Conservation (phyloP, 1,284 basidiomycete species). For the Meripilus lineatus region DNA sequence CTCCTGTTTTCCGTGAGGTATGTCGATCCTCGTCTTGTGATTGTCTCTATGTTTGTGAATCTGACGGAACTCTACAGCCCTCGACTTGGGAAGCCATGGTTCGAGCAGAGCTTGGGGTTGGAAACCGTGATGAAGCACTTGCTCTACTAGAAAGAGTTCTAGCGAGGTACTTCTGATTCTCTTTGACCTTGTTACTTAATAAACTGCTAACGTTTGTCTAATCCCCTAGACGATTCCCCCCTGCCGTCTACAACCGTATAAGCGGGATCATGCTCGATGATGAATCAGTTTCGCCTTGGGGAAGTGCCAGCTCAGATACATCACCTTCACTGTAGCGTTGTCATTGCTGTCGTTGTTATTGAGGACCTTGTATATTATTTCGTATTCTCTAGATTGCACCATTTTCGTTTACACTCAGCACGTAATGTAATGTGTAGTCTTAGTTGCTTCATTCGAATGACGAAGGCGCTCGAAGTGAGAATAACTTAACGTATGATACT, state of each 20-base stretch:
- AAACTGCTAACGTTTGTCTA: slow-evolving; percentile 6
- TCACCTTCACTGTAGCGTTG: too few species aligned
- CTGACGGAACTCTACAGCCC: slow-evolving; percentile 40
- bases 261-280: slow-evolving; percentile 36
- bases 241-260: slow-evolving; percentile 38
- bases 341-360: too few species aligned
- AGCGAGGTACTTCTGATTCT: slow-evolving; percentile 48
- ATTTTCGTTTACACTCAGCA: too few species aligned
- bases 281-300: slow-evolving; percentile 12
- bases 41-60: slow-evolving; percentile 3
- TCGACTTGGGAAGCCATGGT: slow-evolving; percentile 96
- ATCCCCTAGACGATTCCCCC: slow-evolving; percentile 68
- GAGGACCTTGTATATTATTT: too few species aligned
- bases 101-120: slow-evolving; percentile 80
- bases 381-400: too few species aligned
- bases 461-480: too few species aligned
- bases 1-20: slow-evolving; percentile 87
- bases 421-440: too few species aligned
- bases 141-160: slow-evolving; percentile 73
- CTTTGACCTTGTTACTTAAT: background rate
- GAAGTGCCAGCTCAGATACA: too few species aligned
- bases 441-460: too few species aligned
- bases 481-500: too few species aligned
- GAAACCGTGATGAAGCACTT: slow-evolving; percentile 69
- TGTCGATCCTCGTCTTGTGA: slow-evolving; percentile 22